A percentile compares a stretch with the other conserved stretches of the same genome.
Evolutionary conservation across 371 early-diverging fungal genomes (phyloP).

Genomic region (Parasitella parasitica): DNA sequence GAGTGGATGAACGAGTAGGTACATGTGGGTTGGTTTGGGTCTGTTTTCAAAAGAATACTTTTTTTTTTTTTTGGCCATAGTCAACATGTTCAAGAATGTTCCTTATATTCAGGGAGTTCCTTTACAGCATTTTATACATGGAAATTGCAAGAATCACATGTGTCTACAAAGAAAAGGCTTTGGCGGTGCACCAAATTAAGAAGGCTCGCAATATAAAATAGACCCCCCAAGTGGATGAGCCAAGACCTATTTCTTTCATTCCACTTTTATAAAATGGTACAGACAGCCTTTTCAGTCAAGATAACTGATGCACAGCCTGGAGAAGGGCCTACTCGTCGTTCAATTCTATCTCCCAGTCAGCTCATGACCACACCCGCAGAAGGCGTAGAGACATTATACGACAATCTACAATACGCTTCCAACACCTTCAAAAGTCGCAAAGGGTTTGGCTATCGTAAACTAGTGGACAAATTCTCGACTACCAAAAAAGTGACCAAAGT

Average conservation of each 20-base stretch:
- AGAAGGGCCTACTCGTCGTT: slow-evolving; percentile 55
- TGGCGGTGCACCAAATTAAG: neutral
- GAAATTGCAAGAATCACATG: neutral
- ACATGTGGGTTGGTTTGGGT: too few species aligned
- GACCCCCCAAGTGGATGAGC: neutral
- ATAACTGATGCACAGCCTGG: slow-evolving; percentile 39
- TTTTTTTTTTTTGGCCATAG: too few species aligned
- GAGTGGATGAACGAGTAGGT: too few species aligned
- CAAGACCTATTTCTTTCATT: neutral
- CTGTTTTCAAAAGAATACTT: too few species aligned
- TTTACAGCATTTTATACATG: neutral
- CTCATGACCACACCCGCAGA: slow-evolving; percentile 54
- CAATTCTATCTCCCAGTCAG: slow-evolving; percentile 52
- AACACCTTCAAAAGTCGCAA: slow-evolving; percentile 45
- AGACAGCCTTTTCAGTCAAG: slow-evolving; percentile 31
- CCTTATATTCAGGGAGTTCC: neutral
- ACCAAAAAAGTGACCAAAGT: slow-evolving; percentile 73
- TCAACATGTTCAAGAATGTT: neutral
- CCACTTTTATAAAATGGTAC: neutral
- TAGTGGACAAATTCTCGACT: slow-evolving; percentile 67
- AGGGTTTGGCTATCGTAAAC: slow-evolving; percentile 68
- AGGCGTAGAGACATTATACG: slow-evolving; percentile 68
- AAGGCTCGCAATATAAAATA: neutral
- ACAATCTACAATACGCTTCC: slow-evolving; percentile 59
- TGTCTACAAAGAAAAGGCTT: neutral